Conservation (phyloP, 2,329 filamentous ascomycete genomes). For the Zarea fungicola region DNA sequence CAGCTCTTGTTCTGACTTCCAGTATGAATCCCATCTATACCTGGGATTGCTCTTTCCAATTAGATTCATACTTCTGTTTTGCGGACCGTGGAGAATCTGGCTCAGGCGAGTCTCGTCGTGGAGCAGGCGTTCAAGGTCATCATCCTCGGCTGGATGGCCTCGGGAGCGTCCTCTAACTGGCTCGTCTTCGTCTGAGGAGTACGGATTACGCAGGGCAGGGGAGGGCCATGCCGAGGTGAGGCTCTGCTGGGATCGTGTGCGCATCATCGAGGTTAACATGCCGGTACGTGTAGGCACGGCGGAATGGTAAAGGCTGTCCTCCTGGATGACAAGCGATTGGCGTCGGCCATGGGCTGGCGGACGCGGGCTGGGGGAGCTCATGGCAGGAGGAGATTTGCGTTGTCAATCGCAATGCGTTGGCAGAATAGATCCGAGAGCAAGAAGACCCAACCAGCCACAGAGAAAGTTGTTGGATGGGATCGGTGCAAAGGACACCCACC, state of each 20-base stretch:
- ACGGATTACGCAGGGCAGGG: not conserved
- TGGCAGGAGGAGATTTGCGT: not conserved
- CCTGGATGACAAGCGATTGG: conserved; percentile 28
- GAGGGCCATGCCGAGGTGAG: conserved; percentile 23
- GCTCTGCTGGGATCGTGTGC: conserved; percentile 32
- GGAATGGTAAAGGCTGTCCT: conserved; percentile 27
- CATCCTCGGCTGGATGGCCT: conserved; percentile 30
- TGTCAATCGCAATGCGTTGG: too few relatives aligned
- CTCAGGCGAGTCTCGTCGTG: conserved; percentile 55
- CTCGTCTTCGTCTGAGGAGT: conserved; percentile 19
- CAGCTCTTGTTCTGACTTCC: conserved; percentile 73
- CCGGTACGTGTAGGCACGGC: conserved; percentile 33
- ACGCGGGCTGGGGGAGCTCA: conserved; percentile 13
- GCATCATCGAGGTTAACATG: conserved; percentile 33
- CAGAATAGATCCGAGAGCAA: too few relatives aligned
- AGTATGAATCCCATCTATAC: conserved; percentile 83
- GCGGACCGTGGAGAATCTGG: conserved; percentile 58
- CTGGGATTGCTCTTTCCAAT: conserved; percentile 85
- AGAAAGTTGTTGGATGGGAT: too few relatives aligned
- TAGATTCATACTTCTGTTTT: conserved; percentile 76
- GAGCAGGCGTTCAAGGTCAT: conserved; percentile 40
- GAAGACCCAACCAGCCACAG: too few relatives aligned
- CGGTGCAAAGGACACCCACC: too few relatives aligned
- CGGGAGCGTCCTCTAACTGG: conserved; percentile 14
- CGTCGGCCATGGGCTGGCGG: conserved; percentile 20